Base-by-base conservation (phyloP, 1,284 basidiomycete genomes). In the Papiliotrema laurentii region DNA sequence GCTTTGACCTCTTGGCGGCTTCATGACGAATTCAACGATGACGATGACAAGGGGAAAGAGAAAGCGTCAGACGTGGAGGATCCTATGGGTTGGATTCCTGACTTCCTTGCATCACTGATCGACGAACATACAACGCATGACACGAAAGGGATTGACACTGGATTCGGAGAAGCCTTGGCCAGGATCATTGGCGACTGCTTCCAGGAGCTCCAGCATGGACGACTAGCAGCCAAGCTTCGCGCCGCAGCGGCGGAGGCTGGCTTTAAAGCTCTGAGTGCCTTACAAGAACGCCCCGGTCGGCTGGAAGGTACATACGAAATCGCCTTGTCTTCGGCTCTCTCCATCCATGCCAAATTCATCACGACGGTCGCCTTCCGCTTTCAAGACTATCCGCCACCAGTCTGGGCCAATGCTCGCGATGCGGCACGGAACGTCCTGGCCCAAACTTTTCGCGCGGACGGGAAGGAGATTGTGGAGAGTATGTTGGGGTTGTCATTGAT, bases 161-260 rank as follows among this genome's bases (percentile, higher is more conserved):
- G 76, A 4, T 87, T 86, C 66, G 76, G 76, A 5, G 82, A 84
- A 49, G 77, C 85, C n/a, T 73, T 91, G 7, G 84, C 84, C 4
- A 83, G 81, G 61, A 76, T 84, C 26, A 74, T 82, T 22, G 81
- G 83, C 56, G 84, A 87, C 52, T 76, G 87, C 39, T 86, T 83
- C 64, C 84, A 84, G 60, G 84, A 88, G 57, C 68, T 86, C 28
- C 87, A 89, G 64, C 86, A 89, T 60, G 82, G 83, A 53, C 78
- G 84, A 9, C 84, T 86, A 56, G 67, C 75, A 36, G 75, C 50
- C 0, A 28, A 76, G 24, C 72, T 80, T 24, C 78, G 83, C 9
- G 82, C 86, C 0, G 72, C 74, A 24, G 78, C 82, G 11, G 81
- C 89, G 71, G 65, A 75, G 26, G 76, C 78, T 34, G 83, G 84